Base-by-base conservation (phyloP, 1,284 basidiomycete species). In the Leccinum variabile region DNA sequence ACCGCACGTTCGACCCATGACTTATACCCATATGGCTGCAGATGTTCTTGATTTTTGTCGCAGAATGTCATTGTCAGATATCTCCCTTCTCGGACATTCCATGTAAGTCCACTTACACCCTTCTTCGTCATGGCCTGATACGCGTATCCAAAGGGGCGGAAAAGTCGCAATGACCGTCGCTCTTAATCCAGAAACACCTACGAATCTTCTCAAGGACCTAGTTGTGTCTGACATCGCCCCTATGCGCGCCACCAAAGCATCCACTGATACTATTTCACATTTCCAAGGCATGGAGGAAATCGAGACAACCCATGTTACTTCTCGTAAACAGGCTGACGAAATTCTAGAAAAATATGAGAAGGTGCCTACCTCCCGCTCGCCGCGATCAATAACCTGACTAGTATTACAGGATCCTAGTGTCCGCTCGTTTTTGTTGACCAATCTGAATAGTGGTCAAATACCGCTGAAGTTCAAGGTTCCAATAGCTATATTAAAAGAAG, bases 111-210 rank as follows among this genome's bases (percentile, higher is more conserved):
- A 25, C 41, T 41, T 8, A 18, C 39, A 54, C 6, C 9, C 35
- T 30, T n/a, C 10, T 4, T 33, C 3, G 7, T 32, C 16, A 10
- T 41, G 2, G 3, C 56, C 59, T 67, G 55, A 75, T 56, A 16
- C 4, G 46, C 35, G 2, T 59, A 28, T 11, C 30, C 49, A 33
- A 64, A 93, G 91, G 90, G 94, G 94, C 62, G 94, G 94, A 13
- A 96, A 96, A 75, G 90, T 87, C 1, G 91, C 89, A 0, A 94
- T 94, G 91, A 74, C 88, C 1, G 77, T 92, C 33, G 92, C 93
- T 0, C 82, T 96, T 25, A 73, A 81, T 69, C 77, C 84, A 33
- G 72, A 80, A 3, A 79, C 82, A 18, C 81, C 83, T 3, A 57
- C 75, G 16, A 77, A 76, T 54, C 76, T 80, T 3, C 75, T 96